phyloP scores from a whole-genome alignment of 345 rosid genomes.

The Excoecaria agallocha region DNA sequence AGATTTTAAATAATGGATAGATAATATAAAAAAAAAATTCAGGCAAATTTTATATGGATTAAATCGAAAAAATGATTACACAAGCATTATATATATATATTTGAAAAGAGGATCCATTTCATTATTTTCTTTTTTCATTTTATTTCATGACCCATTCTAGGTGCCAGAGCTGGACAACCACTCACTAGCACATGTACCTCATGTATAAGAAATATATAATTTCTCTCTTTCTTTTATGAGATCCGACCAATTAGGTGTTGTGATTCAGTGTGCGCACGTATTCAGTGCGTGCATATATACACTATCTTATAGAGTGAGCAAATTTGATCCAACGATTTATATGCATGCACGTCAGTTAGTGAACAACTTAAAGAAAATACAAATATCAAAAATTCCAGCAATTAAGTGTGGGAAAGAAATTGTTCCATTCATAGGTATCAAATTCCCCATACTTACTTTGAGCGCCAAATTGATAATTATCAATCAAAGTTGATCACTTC shows the following conservation, averaged over 20 bases:
- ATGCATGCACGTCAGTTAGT: too few relatives aligned
- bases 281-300: too few relatives aligned
- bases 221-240: slow-evolving; percentile 16
- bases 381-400: not conserved
- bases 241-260: slow-evolving; percentile 35
- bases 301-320: too few relatives aligned
- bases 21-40: slow-evolving; percentile 36
- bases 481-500: slow-evolving; percentile 34
- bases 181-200: slow-evolving; percentile 59
- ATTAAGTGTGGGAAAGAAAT: slow-evolving; percentile 28
- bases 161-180: slow-evolving; percentile 69
- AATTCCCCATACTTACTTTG: slow-evolving; percentile 28
- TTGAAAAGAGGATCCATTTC: slow-evolving; percentile 18
- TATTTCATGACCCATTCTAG: slow-evolving; percentile 51
- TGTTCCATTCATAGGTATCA: slow-evolving; percentile 28
- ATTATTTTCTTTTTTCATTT: not conserved
- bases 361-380: not conserved
- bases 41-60: not conserved
- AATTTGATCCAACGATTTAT: not conserved
- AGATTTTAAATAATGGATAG: slow-evolving; percentile 19
- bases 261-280: too few relatives aligned
- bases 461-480: slow-evolving; percentile 15
- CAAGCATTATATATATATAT: not conserved
- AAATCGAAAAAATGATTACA: not conserved
- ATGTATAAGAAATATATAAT: slow-evolving; percentile 13